These are phyloP conservation scores for Neurospora pannonica DNA, from an alignment of 495 filamentous ascomycete genomes.

Conservation along the genomic window DNA sequence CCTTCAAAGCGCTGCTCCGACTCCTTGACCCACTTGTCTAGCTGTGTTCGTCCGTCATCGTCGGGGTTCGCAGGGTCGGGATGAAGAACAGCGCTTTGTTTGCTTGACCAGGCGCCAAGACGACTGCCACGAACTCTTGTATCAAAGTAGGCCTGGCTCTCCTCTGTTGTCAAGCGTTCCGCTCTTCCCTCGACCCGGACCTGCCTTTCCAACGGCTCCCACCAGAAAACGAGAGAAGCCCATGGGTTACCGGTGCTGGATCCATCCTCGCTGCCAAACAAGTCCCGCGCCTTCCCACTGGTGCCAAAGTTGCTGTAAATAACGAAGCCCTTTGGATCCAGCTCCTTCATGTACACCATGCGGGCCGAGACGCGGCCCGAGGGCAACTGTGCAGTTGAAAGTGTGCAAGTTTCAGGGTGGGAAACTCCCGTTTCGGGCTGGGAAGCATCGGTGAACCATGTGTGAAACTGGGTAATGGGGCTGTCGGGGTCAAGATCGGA, in stretches of 20 bases:
- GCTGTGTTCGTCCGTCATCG: slow-evolving; percentile 53
- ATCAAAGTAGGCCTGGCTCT: slow-evolving; percentile 82
- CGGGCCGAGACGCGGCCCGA: slow-evolving; percentile 76
- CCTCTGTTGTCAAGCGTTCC: slow-evolving; percentile 56
- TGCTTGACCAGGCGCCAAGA: slow-evolving; percentile 89
- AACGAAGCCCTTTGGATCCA: slow-evolving; percentile 72
- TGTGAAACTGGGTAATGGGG: slow-evolving; percentile 75
- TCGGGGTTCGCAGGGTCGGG: slow-evolving; percentile 25
- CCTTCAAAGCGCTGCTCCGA: slow-evolving; percentile 64
- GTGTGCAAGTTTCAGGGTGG: slow-evolving; percentile 66
- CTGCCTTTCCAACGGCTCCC: slow-evolving; percentile 67
- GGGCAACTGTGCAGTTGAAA: slow-evolving; percentile 80
- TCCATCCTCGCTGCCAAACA: slow-evolving; percentile 28
- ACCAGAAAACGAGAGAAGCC: slow-evolving; percentile 70
- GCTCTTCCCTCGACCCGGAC: slow-evolving; percentile 72
- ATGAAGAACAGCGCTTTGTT: slow-evolving; percentile 66
- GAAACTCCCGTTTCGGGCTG: slow-evolving; percentile 40
- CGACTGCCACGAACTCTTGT: slow-evolving; percentile 69
- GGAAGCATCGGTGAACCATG: slow-evolving; percentile 71
- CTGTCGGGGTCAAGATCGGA: slow-evolving; percentile 40
- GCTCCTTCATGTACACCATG: slow-evolving; percentile 85
- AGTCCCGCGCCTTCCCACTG: slow-evolving; percentile 55
- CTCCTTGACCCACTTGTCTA: slow-evolving; percentile 62
- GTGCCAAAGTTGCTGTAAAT: slow-evolving; percentile 91
- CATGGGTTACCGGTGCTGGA: slow-evolving; percentile 45